Evolutionary conservation across 2,329 filamentous ascomycete genomes (phyloP).

Genomic region (Exserohilum rostratum): DNA sequence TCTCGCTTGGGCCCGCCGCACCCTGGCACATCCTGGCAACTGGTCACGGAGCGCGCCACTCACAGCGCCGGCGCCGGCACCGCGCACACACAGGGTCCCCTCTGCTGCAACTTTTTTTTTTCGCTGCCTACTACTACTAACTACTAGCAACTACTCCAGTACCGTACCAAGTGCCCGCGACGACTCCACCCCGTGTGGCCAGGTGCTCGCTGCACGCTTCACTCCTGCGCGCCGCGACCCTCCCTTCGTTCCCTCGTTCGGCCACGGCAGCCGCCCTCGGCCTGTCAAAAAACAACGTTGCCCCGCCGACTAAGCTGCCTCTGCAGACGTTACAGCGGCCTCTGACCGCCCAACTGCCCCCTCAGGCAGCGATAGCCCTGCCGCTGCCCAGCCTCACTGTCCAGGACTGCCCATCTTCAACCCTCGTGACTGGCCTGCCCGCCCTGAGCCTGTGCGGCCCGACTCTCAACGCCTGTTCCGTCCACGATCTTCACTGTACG

Average conservation of each 20-base stretch:
- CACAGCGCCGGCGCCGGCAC: too few relatives aligned
- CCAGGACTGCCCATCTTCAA: constrained; percentile 4
- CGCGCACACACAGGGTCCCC: constrained; percentile 11
- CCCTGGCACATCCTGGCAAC: constrained; percentile 1
- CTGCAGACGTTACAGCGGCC: constrained; percentile 8
- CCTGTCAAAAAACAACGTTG: constrained; percentile 14
- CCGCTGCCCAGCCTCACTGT: constrained; percentile 17
- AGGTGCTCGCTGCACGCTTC: constrained; percentile 5
- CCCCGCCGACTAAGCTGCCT: constrained; percentile 14
- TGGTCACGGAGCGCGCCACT: not conserved
- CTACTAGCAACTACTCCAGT: too few relatives aligned
- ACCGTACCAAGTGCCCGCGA: too few relatives aligned
- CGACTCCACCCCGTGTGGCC: not conserved
- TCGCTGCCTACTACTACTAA: too few relatives aligned
- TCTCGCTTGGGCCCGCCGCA: constrained; percentile 13
- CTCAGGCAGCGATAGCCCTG: constrained; percentile 20
- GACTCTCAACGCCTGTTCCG: constrained; percentile 12
- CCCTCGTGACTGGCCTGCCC: constrained; percentile 21
- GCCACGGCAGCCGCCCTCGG: constrained; percentile 4
- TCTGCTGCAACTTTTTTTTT: not conserved
- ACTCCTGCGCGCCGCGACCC: not conserved
- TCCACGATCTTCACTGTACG: constrained; percentile 23
- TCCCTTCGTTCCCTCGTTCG: not conserved
- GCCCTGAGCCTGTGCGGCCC: constrained; percentile 10
- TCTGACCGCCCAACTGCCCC: constrained; percentile 16